A percentile compares a stretch with the other conserved stretches of the same genome.
phyloP scores from a whole-genome alignment of 495 filamentous ascomycete genomes.

The Aspergillus coremiiformis region DNA sequence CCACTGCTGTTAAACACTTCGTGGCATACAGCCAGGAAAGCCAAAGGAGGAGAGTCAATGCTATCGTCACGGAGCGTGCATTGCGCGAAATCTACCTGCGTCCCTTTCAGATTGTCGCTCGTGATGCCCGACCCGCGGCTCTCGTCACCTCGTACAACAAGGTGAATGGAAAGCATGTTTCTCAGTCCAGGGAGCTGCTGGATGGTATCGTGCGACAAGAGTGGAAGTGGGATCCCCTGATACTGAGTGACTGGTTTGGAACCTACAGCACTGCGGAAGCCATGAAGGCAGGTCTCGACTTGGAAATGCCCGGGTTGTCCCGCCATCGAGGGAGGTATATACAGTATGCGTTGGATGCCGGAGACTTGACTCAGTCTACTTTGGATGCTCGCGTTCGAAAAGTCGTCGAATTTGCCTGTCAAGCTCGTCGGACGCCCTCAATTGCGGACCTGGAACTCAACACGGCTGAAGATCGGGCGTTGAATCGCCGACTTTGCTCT shows the following conservation, averaged over 20 bases:
- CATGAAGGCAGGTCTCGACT: slow-evolving; percentile 55
- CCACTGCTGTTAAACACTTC: slow-evolving; percentile 64
- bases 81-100: slow-evolving; percentile 65
- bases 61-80: slow-evolving; percentile 54
- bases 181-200: slow-evolving; percentile 52
- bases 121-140: slow-evolving; percentile 47
- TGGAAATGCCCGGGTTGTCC: slow-evolving; percentile 64
- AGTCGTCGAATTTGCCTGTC: slow-evolving; percentile 52
- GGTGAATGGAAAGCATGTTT: slow-evolving; percentile 62
- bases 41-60: slow-evolving; percentile 51
- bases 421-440: slow-evolving; percentile 45
- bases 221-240: slow-evolving; percentile 60
- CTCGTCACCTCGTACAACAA: slow-evolving; percentile 74
- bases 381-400: slow-evolving; percentile 52
- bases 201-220: slow-evolving; percentile 57
- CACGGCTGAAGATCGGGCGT: slow-evolving; percentile 48
- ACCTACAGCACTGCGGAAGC: slow-evolving; percentile 56
- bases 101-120: slow-evolving; percentile 63
- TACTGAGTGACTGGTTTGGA: slow-evolving; percentile 70
- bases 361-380: slow-evolving; percentile 45
- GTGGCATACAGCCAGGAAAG: slow-evolving; percentile 65
- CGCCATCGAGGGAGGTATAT: slow-evolving; percentile 50
- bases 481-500: slow-evolving; percentile 54
- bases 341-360: slow-evolving; percentile 42
- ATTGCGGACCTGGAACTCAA: slow-evolving; percentile 53